Evolutionary conservation across 2,329 filamentous ascomycete genomes (phyloP), one percentile per base, ranked within the genome.

Genomic region (Talaromyces sp.): DNA sequence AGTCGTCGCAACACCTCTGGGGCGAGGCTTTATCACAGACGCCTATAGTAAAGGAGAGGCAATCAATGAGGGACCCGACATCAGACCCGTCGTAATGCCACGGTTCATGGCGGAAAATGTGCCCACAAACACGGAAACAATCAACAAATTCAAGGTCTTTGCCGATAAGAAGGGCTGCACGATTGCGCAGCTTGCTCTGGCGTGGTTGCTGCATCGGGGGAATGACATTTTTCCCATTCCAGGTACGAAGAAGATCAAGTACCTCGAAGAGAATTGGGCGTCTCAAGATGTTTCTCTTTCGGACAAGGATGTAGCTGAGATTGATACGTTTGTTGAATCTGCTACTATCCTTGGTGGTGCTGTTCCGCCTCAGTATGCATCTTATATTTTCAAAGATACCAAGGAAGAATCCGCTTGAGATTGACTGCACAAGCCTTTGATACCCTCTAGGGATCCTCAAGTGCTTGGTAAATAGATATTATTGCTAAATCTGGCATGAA

Each of bases 191-290:
- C 70, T 90, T 35, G 82, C 84, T 1, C 76, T 89, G 31, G 86
- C 86, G 0, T 90, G 87, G 86, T 67, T 89, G 62, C 68, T 87
- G 66, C 81, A 81, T 3, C 85, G 88, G 67, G 84, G 84, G 2
- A 37, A 65, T 4, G 69, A 71, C 46, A 68, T 72, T 37, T 67
- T 73, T 25, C 69, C 71, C 2, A 72, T 73, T 35, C 71, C 71
- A 0, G 71, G 71, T 7, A 73, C 70, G 6, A 69, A 66, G 35
- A 67, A 63, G n/a, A 58, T 65, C 3, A 52, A 60, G n/a, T 65
- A 69, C 37, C n/a, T 64, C 11, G 63, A 62, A 23, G 60, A 62
- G 16, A 64, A 64, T 14, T 58, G 52, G 60, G 60, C 60, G 5
- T 39, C 57, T 23, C 57, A 60, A 12, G 23, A 18, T 18, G 2